Percentiles rank a stretch among this genome's conserved stretches.
phyloP scores from a whole-genome alignment of 2,329 filamentous ascomycete species.

The Madurella mycetomatis region DNA sequence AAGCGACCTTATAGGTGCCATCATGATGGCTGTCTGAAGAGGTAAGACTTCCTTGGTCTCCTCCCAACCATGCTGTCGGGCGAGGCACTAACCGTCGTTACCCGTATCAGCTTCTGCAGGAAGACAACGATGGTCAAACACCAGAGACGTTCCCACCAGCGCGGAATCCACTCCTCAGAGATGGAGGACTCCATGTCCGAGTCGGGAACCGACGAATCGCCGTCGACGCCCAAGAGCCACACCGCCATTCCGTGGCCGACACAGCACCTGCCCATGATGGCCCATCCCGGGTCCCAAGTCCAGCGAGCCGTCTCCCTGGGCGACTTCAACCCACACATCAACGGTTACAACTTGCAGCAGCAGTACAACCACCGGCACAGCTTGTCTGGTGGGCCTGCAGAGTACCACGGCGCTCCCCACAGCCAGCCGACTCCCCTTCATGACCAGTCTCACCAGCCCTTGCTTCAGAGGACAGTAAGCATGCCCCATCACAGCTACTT shows the following conservation, averaged over 20 bases:
- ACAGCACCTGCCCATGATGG: slow-evolving; percentile 35
- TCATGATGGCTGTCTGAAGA: slow-evolving; percentile 59
- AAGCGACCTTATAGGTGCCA: slow-evolving; percentile 62
- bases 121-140: slow-evolving; percentile 70
- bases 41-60: slow-evolving; percentile 35
- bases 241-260: slow-evolving; percentile 48
- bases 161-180: slow-evolving; percentile 53
- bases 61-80: background rate
- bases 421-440: slow-evolving; percentile 25
- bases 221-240: slow-evolving; percentile 53
- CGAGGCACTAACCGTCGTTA: slow-evolving; percentile 22
- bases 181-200: slow-evolving; percentile 53
- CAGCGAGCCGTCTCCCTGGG: slow-evolving; percentile 52
- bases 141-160: slow-evolving; percentile 57
- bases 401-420: slow-evolving; percentile 38
- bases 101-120: slow-evolving; percentile 57
- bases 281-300: slow-evolving; percentile 37
- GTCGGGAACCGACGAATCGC: slow-evolving; percentile 55
- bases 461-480: slow-evolving; percentile 47
- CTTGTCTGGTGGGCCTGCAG: slow-evolving; percentile 41
- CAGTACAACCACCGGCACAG: slow-evolving; percentile 46
- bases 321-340: slow-evolving; percentile 50
- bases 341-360: slow-evolving; percentile 41
- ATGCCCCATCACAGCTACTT: slow-evolving; percentile 49
- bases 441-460: slow-evolving; percentile 31